These are phyloP conservation scores for Botrytis deweyae DNA, from an alignment of 2,329 filamentous ascomycete species.

Conservation along the genomic window DNA sequence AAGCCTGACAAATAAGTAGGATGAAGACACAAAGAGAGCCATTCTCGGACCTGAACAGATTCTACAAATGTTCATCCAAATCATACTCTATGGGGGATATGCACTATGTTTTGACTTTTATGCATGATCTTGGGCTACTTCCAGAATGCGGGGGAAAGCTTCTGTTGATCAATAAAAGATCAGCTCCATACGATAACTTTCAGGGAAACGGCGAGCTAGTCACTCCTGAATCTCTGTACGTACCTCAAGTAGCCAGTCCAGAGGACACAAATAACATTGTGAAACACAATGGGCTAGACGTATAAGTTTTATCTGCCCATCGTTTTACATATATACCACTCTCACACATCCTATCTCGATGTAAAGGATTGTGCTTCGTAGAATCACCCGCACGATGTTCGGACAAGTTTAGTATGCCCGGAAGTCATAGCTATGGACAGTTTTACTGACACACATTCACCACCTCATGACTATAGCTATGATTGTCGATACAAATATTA, in stretches of 20 bases:
- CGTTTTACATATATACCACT: not conserved
- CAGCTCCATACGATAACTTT: not conserved
- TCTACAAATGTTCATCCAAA: not conserved
- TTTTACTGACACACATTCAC: not conserved
- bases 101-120: not conserved
- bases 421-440: not conserved
- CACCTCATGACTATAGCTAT: not conserved
- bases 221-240: not conserved
- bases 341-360: not conserved
- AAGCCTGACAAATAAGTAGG: not conserved
- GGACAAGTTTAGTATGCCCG: not conserved
- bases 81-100: not conserved
- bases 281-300: not conserved
- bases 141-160: not conserved
- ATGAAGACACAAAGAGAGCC: not conserved
- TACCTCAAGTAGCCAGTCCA: not conserved
- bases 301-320: not conserved
- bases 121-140: not conserved
- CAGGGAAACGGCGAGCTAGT: not conserved
- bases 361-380: not conserved
- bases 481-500: not conserved
- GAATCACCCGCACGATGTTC: not conserved
- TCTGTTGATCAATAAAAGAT: not conserved
- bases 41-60: not conserved
- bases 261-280: not conserved